Percentiles rank a stretch among this genome's conserved stretches.
Evolutionary conservation across 2,329 filamentous ascomycete species (phyloP).

Genomic region (Cryphonectria radicalis): DNA sequence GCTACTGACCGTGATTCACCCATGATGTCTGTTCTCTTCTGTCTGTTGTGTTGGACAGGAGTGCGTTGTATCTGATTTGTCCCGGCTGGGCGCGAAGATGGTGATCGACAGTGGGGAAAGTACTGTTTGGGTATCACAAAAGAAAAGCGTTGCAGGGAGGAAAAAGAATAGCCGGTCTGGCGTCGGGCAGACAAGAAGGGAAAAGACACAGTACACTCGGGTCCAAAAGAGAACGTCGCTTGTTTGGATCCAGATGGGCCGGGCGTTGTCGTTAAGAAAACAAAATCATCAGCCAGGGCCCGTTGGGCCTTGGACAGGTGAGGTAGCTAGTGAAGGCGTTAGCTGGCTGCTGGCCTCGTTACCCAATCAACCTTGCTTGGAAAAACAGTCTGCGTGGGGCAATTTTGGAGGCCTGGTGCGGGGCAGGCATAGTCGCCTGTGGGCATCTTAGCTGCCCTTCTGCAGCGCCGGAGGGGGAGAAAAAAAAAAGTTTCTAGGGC

Average conservation of each 20-base stretch:
- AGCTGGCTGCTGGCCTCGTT: slow-evolving; percentile 7
- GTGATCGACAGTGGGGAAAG: slow-evolving; percentile 5
- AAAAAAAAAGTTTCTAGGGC: slow-evolving; percentile 24
- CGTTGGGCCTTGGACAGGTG: neutral
- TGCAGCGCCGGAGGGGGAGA: slow-evolving; percentile 40
- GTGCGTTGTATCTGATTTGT: slow-evolving; percentile 12
- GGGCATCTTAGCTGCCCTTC: neutral
- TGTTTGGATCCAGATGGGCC: slow-evolving; percentile 6
- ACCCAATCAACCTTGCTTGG: slow-evolving; percentile 12
- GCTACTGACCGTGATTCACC: slow-evolving; percentile 64
- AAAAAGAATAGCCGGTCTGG: slow-evolving; percentile 1
- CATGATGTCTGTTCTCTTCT: slow-evolving; percentile 49
- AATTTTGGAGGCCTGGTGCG: slow-evolving; percentile 8
- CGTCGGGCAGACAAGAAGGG: slow-evolving; percentile 10
- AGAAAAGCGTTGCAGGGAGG: slow-evolving; percentile 1
- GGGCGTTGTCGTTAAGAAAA: slow-evolving; percentile 6
- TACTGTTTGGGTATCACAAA: slow-evolving; percentile 27
- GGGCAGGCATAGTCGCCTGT: slow-evolving; percentile 4
- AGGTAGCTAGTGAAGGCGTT: slow-evolving; percentile 5
- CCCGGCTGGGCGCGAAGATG: neutral
- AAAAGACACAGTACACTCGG: neutral
- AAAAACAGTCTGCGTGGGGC: slow-evolving; percentile 14
- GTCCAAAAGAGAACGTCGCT: slow-evolving; percentile 20
- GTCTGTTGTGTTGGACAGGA: slow-evolving; percentile 11
- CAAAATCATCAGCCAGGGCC: slow-evolving; percentile 9